Evolutionary conservation across 352 stramenopile genomes (phyloP).

Genomic region (Phytophthora macrochlamydospora): DNA sequence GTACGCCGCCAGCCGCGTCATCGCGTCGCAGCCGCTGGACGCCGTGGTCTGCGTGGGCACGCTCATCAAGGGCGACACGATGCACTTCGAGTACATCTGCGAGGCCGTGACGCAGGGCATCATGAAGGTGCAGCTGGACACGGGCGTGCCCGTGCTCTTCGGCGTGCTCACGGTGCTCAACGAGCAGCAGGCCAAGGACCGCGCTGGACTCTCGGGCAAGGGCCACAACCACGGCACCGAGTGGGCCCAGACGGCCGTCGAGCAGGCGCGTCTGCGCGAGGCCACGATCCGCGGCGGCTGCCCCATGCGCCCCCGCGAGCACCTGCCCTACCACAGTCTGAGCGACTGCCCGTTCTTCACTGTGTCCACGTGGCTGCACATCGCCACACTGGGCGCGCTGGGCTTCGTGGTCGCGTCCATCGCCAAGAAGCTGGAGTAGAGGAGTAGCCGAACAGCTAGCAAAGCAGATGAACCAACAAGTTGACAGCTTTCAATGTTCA

Average conservation of each 20-base stretch:
- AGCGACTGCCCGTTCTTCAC: constrained; percentile 80
- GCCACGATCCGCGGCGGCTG: constrained; percentile 60
- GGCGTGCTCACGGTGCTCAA: constrained; percentile 96
- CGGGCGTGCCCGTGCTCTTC: constrained; percentile 87
- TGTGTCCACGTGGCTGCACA: constrained; percentile 78
- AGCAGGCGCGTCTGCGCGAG: constrained; percentile 94
- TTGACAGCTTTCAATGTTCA: background rate
- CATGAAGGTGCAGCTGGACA: constrained; percentile 96
- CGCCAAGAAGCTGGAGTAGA: constrained; percentile 66
- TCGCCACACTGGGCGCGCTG: constrained; percentile 62
- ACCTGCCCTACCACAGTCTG: constrained; percentile 76
- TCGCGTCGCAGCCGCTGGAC: constrained; percentile 94
- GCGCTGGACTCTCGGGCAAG: constrained; percentile 79
- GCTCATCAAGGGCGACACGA: constrained; percentile 97
- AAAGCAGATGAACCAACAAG: constrained; percentile 11
- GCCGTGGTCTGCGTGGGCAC: constrained; percentile 96
- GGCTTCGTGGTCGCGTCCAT: constrained; percentile 50
- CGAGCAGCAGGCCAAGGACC: constrained; percentile 95
- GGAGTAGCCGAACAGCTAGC: constrained; percentile 11
- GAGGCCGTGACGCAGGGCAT: constrained; percentile 96
- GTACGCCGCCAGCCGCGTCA: constrained; percentile 91
- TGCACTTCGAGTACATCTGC: constrained; percentile 99
- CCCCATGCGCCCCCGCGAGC: constrained; percentile 71
- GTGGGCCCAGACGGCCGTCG: constrained; percentile 96
- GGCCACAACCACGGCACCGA: constrained; percentile 96